These are phyloP conservation scores for Aspergillus arachidicola DNA, from an alignment of 2,329 filamentous ascomycete genomes.

Conservation along the genomic window DNA sequence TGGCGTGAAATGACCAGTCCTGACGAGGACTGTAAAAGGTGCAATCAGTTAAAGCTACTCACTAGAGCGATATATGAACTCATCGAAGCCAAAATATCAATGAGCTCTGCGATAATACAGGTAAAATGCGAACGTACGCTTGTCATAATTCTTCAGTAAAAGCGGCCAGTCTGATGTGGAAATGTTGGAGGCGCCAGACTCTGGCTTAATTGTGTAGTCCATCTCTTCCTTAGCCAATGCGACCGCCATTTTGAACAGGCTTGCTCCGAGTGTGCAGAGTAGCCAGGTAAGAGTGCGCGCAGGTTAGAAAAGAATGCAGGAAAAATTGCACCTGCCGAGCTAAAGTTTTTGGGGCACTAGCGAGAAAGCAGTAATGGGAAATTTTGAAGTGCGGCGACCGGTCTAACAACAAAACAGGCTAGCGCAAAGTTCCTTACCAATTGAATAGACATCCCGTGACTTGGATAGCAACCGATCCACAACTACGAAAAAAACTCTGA, in stretches of 20 bases:
- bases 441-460: conserved; percentile 15
- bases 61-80: not conserved
- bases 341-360: conserved; percentile 27
- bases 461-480: not conserved
- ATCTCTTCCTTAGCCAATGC: conserved; percentile 63
- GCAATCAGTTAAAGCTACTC: conserved; percentile 20
- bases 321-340: conserved; percentile 26
- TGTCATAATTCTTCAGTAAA: conserved; percentile 93
- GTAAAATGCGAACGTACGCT: conserved; percentile 62
- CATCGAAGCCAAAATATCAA: not conserved
- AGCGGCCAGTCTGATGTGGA: conserved; percentile 92
- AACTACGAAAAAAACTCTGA: not conserved
- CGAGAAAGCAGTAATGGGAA: conserved; percentile 30
- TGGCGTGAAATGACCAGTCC: conserved; percentile 94
- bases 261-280: conserved; percentile 22
- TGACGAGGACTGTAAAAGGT: conserved; percentile 70
- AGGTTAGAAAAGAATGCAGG: conserved; percentile 20
- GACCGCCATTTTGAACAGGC: conserved; percentile 36
- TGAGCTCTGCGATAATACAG: conserved; percentile 9
- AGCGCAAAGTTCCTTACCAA: conserved; percentile 23
- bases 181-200: conserved; percentile 74
- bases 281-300: conserved; percentile 19
- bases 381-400: conserved; percentile 30
- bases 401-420: conserved; percentile 21
- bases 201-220: conserved; percentile 89